These are phyloP conservation scores for Fusarium sp. DNA, from an alignment of 2,329 filamentous ascomycete species.

Conservation along the genomic window DNA sequence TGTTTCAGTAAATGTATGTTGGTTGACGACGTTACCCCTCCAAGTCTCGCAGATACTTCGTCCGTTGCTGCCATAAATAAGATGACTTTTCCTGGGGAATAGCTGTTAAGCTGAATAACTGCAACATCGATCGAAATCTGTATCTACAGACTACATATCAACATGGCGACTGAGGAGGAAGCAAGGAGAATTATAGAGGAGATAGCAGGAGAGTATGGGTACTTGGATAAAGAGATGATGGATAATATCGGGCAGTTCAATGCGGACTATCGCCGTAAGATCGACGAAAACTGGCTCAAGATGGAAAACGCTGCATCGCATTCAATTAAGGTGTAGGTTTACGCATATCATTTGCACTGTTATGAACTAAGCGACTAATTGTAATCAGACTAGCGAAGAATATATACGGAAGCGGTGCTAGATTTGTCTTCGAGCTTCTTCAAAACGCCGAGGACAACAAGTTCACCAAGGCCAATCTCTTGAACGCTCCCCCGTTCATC, in stretches of 20 bases:
- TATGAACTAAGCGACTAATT: too few relatives aligned
- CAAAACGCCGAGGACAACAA: conserved; percentile 34
- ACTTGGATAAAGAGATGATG: conserved; percentile 29
- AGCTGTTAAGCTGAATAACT: too few relatives aligned
- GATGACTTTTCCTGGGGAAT: too few relatives aligned
- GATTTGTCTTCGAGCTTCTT: conserved; percentile 39
- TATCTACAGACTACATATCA: not conserved
- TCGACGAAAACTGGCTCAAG: conserved; percentile 31
- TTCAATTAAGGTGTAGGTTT: conserved; percentile 30
- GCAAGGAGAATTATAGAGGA: conserved; percentile 24
- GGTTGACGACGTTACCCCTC: not conserved
- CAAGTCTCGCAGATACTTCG: not conserved
- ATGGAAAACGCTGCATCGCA: conserved; percentile 26
- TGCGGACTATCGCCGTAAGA: conserved; percentile 24
- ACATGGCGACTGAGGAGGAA: conserved; percentile 24
- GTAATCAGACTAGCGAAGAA: conserved; percentile 7
- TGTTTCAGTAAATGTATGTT: not conserved
- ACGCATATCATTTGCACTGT: not conserved
- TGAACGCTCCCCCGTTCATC: not conserved
- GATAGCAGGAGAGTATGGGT: conserved; percentile 24
- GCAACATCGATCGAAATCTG: too few relatives aligned
- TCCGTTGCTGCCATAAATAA: too few relatives aligned
- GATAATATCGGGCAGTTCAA: conserved; percentile 26
- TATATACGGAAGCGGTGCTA: conserved; percentile 32
- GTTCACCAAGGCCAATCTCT: not conserved